Base-by-base conservation (phyloP, 768 basidiomycete species). In the Mycena galopus region DNA sequence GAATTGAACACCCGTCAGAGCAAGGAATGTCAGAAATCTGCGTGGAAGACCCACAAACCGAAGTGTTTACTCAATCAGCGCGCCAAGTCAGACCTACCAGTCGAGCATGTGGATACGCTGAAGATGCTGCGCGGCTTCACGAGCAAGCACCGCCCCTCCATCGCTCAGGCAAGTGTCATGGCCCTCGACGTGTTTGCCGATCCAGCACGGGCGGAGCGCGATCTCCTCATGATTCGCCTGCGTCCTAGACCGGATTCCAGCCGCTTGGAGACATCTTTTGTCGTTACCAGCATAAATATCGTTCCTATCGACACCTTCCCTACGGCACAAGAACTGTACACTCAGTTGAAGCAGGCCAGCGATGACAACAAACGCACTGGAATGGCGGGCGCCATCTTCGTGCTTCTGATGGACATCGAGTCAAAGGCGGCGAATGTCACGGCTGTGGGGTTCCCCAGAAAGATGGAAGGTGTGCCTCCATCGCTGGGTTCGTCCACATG, bases 341-440 rank as follows among this genome's bases (percentile, higher is more conserved):
- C 32, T 0, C 66, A 67, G 55, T 27, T 67, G 66, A 67, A 67
- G 57, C 66, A 59, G 44, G 44, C 23, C 12, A 67, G 32, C 44
- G 55, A 50, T 8, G 66, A 67, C 39, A 17, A 59, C 29, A 67
- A 42, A 21, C 56, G 65, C 8, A 3, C 17, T 17, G 42, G 56
- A 30, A 44, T 50, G 56, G 42, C 57, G 0, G 65, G 56, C 8
- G 65, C 65, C 1, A 33, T 67, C n/a, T 67, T 67, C 23, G 65
- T 57, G 4, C 2, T 35, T 27, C 44, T 67, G 2, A 21, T 59
- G 39, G 56, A 67, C 25, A 33, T 21, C 14, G 57, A 67, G 14
- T 16, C 56, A 19, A 35, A n/a, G n/a, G n/a, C n/a, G n/a, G n/a
- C n/a, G n/a, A n/a, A n/a, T n/a, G n/a, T n/a, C n/a, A n/a, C n/a